Conservation (phyloP, 805 yeast species). For the Candida ponderosae region DNA sequence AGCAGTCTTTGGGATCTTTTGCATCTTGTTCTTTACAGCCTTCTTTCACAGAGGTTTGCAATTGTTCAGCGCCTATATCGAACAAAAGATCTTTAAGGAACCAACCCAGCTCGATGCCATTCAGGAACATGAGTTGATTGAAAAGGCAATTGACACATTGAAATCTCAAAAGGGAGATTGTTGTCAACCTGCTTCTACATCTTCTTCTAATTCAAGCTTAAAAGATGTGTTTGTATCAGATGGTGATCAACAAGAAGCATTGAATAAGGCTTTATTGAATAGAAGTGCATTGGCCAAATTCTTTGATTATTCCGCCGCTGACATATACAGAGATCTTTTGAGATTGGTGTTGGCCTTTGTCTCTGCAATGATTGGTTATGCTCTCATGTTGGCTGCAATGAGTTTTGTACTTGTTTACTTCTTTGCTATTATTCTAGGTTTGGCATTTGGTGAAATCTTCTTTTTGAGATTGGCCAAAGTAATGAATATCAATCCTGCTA, state of each 20-base stretch:
- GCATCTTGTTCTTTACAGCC: constrained; percentile 49
- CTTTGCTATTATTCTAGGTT: constrained; percentile 66
- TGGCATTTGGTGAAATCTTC: constrained; percentile 62
- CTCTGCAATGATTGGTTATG: constrained; percentile 61
- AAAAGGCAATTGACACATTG: too few species aligned
- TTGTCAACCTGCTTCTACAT: neutral
- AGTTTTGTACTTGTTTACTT: constrained; percentile 57
- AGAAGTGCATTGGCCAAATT: constrained; percentile 23
- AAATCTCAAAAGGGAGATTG: neutral
- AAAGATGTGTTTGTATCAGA: neutral
- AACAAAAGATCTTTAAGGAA: constrained; percentile 44
- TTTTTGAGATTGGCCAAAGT: constrained; percentile 50
- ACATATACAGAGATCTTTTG: constrained; percentile 42
- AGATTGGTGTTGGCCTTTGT: constrained; percentile 49
- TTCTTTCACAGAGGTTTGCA: constrained; percentile 53
- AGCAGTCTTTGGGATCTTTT: constrained; percentile 68
- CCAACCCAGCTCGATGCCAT: neutral
- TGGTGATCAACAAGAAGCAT: neutral
- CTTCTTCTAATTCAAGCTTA: neutral
- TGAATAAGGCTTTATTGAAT: neutral
- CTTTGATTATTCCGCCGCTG: constrained; percentile 25
- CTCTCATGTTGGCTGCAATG: constrained; percentile 77
- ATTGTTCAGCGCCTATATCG: constrained; percentile 55
- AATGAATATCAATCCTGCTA: constrained; percentile 22
- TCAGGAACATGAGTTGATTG: constrained; percentile 56